These are phyloP conservation scores for Thalassiosira livingstoniorum DNA, from an alignment of 352 stramenopile species.

Conservation along the genomic window DNA sequence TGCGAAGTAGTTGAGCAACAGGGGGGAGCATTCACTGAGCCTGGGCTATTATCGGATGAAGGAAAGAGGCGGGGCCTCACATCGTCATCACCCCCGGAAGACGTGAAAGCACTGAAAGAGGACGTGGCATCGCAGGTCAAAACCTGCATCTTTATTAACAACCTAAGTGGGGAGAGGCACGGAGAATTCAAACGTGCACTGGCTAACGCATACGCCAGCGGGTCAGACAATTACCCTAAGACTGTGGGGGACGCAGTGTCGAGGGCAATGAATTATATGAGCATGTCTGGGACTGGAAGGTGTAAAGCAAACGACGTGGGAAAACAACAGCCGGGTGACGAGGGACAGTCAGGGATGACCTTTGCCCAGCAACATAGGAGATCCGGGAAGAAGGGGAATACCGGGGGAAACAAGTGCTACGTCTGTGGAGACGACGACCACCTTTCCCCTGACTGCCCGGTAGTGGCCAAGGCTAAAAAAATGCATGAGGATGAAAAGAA, in stretches of 20 bases:
- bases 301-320: background rate
- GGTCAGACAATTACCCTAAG: background rate
- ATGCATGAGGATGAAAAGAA: background rate
- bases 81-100: too few relatives aligned
- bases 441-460: too few relatives aligned
- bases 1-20: background rate
- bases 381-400: background rate
- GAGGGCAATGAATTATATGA: background rate
- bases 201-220: background rate
- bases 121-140: background rate
- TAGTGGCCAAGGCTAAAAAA: background rate
- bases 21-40: background rate
- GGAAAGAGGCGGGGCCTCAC: background rate
- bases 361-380: too few relatives aligned
- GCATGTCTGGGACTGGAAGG: background rate
- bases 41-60: background rate
- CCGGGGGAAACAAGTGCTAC: too few relatives aligned
- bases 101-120: background rate
- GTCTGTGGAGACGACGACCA: background rate
- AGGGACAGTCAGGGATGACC: too few relatives aligned
- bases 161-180: background rate
- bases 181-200: background rate
- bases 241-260: background rate
- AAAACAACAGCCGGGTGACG: background rate
- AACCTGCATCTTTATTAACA: background rate